phyloP scores from a whole-genome alignment of 129 eudicot genomes.

The Tagetes erecta region DNA sequence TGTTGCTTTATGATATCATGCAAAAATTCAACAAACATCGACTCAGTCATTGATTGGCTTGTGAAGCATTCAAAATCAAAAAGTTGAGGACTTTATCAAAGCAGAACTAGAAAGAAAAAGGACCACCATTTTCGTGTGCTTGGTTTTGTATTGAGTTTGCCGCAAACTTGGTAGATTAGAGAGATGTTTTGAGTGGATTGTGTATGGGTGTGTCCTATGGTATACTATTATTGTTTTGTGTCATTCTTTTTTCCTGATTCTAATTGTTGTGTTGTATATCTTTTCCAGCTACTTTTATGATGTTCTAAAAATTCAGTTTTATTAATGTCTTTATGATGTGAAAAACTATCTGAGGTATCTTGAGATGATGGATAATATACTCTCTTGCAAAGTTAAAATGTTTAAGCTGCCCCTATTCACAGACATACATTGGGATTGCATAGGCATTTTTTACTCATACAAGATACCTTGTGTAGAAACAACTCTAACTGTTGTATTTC shows the following conservation, averaged over 20 bases:
- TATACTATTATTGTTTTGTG: conserved; percentile 3
- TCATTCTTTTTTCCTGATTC: conserved; percentile 1
- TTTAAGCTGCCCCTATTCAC: not conserved
- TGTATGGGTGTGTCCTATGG: conserved; percentile 23
- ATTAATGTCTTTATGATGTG: not conserved
- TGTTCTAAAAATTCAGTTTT: not conserved
- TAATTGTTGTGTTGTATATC: conserved; percentile 16
- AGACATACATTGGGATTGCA: not conserved
- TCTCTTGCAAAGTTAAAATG: not conserved
- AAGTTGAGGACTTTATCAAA: conserved; percentile 47
- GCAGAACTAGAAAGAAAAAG: not conserved
- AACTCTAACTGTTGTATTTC: not conserved
- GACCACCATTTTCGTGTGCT: conserved; percentile 14
- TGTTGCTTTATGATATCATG: conserved; percentile 64
- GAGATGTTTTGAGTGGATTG: conserved; percentile 31
- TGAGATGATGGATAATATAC: not conserved
- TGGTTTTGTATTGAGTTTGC: conserved; percentile 30
- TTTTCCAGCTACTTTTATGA: not conserved
- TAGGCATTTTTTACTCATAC: not conserved
- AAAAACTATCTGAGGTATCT: not conserved
- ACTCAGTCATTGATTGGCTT: conserved; percentile 57
- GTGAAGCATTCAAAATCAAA: conserved; percentile 41
- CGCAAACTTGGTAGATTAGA: conserved; percentile 12
- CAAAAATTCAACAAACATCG: conserved; percentile 56
- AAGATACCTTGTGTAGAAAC: not conserved